Evolutionary conservation across 495 filamentous ascomycete species (phyloP).

Genomic region (Trypethelium eluteriae): DNA sequence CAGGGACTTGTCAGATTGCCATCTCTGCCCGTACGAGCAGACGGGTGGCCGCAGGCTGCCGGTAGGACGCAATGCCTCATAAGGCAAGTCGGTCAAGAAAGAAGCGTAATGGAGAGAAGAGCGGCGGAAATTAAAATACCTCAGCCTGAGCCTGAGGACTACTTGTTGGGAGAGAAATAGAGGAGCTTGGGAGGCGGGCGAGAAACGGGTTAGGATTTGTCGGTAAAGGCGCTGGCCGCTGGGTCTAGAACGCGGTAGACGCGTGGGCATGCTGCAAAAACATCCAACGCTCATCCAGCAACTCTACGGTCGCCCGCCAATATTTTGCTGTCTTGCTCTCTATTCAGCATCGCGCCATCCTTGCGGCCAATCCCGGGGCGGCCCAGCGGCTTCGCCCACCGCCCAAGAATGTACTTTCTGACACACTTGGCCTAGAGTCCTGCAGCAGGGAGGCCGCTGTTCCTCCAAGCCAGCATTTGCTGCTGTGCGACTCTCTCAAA

Average conservation of each 20-base stretch:
- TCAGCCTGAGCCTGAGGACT: neutral
- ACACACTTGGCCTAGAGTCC: constrained; percentile 2
- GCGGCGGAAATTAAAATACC: neutral
- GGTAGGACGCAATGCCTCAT: neutral
- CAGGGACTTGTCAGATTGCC: too few relatives aligned
- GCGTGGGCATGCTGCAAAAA: neutral
- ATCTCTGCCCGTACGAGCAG: neutral
- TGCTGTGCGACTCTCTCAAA: neutral
- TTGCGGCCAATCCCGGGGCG: constrained; percentile 1
- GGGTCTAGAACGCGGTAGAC: neutral
- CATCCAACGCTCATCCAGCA: constrained; percentile 5
- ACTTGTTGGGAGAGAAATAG: neutral
- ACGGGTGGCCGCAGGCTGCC: neutral
- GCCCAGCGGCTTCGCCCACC: neutral
- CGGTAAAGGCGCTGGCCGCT: neutral
- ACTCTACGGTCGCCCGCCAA: neutral
- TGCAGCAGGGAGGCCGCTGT: constrained; percentile 7
- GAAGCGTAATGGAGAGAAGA: neutral
- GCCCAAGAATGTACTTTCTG: neutral
- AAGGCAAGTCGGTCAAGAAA: neutral
- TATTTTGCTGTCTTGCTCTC: neutral
- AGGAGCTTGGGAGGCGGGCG: neutral
- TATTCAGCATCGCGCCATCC: neutral
- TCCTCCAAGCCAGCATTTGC: constrained; percentile 5
- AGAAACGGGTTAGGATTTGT: neutral